Base-by-base conservation (phyloP, 1,139 yeast species). In the Meyerozyma smithsonii region DNA sequence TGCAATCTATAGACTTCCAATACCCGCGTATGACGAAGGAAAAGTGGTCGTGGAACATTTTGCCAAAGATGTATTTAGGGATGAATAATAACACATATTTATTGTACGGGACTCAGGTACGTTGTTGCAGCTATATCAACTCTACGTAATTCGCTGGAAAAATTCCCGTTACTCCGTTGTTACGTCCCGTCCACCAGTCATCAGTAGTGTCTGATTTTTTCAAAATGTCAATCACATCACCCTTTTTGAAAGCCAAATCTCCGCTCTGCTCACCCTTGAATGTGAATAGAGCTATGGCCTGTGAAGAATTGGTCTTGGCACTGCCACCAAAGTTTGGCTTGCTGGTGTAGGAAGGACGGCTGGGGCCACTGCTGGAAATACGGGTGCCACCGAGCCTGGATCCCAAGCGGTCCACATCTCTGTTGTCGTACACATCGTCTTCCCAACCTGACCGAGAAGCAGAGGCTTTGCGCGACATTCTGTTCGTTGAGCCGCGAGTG, bases 121-220 rank as follows among this genome's bases (percentile, higher is more conserved):
- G n/a, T 14, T 15, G 35, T 8, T 8, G 11, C 8, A 3, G 10
- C 58, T 57, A 84, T 42, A 86, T 84, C 53, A 89, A 63, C 55
- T 89, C 95, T 34, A 92, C 97, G 56, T 92, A 92, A 59, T 92
- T 92, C 2, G 98, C 98, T 8, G 98, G 98, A 73, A 92, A 92
- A 19, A 90, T 89, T 38, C 98, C 98, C 47, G 87, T 85, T 42
- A 64, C 65, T 5, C 95, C 94, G 51, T 84, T 85, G 44, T 81
- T 71, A 56, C 84, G 79, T 15, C 98, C 98, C 0, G 96, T 89
- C 98, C 98, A 92, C 98, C 98, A 92, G 59, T 92, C 98, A 59
- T 92, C 95, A 38, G 81, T 78, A 10, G 96, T 84, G 12, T 84
- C 89, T 11, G 95, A 79, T 60, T 84, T 87, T 61, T 89, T 87